Percentiles rank a stretch among this genome's conserved stretches.
phyloP scores from a whole-genome alignment of 129 eudicot genomes.

The Flaveria ramosissima region DNA sequence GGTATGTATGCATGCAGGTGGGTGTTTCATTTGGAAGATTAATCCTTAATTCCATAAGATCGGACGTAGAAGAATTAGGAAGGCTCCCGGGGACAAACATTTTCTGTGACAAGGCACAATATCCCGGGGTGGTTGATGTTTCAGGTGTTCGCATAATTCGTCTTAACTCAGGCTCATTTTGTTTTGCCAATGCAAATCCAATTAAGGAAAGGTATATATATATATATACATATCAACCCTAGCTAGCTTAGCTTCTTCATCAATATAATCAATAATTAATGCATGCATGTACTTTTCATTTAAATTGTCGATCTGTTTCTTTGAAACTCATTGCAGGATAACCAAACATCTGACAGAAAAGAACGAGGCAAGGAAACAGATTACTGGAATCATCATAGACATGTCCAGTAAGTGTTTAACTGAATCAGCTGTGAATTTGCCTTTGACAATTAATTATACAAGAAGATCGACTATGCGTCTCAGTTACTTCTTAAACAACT shows the following conservation, averaged over 20 bases:
- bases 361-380: conserved; percentile 9
- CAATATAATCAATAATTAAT: too few species aligned
- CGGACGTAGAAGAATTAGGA: conserved; percentile 60
- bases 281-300: too few species aligned
- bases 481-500: too few species aligned
- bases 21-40: conserved; percentile 58
- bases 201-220: conserved; percentile 55
- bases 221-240: too few species aligned
- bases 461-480: too few species aligned
- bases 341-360: conserved; percentile 36
- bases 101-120: conserved; percentile 52
- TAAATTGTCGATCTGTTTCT: too few species aligned
- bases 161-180: conserved; percentile 50
- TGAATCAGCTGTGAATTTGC: not conserved
- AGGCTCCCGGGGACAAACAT: conserved; percentile 56
- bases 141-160: conserved; percentile 51
- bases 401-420: conserved; percentile 50
- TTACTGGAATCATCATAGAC: conserved; percentile 50
- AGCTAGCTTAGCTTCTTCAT: too few species aligned
- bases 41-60: conserved; percentile 50
- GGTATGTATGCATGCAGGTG: conserved; percentile 39
- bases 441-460: too few species aligned
- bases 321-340: conserved; percentile 39
- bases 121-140: conserved; percentile 47
- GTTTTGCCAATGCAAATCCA: conserved; percentile 72